Evolutionary conservation across 2,329 filamentous ascomycete species (phyloP).

Genomic region (Apiospora saccharicola): DNA sequence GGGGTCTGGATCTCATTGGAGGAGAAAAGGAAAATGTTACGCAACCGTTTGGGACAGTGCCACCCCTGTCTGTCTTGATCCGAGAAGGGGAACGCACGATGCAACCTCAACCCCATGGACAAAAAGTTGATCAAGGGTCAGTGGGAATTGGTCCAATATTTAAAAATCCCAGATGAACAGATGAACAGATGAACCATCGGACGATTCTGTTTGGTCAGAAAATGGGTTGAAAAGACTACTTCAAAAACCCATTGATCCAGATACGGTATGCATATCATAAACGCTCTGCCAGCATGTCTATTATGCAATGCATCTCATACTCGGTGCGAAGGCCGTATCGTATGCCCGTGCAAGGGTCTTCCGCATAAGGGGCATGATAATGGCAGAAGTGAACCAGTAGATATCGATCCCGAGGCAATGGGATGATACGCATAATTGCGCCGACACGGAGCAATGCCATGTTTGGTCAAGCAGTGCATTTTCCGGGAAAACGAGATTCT

Average conservation of each 20-base stretch:
- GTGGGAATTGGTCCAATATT: neutral
- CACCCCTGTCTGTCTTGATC: neutral
- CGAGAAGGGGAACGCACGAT: neutral
- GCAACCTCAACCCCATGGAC: neutral
- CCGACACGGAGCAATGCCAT: neutral
- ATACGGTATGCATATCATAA: neutral
- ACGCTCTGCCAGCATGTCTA: neutral
- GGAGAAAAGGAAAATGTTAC: neutral
- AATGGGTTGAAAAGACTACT: neutral
- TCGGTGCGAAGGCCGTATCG: neutral
- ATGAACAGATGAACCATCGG: neutral
- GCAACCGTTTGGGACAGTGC: conserved; percentile 11
- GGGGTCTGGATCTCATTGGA: neutral
- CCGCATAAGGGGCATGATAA: neutral
- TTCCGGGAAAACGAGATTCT: neutral
- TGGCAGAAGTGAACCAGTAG: neutral
- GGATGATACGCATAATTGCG: neutral
- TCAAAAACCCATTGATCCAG: neutral
- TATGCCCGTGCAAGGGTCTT: neutral
- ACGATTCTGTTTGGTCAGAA: neutral
- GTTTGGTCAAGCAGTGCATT: neutral
- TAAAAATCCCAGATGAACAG: neutral
- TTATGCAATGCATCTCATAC: neutral
- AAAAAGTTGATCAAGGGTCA: neutral
- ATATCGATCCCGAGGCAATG: neutral